Evolutionary conservation across 1,284 basidiomycete genomes (phyloP), one percentile per base, ranked within the genome.

Genomic region (Ustilago tritici): DNA sequence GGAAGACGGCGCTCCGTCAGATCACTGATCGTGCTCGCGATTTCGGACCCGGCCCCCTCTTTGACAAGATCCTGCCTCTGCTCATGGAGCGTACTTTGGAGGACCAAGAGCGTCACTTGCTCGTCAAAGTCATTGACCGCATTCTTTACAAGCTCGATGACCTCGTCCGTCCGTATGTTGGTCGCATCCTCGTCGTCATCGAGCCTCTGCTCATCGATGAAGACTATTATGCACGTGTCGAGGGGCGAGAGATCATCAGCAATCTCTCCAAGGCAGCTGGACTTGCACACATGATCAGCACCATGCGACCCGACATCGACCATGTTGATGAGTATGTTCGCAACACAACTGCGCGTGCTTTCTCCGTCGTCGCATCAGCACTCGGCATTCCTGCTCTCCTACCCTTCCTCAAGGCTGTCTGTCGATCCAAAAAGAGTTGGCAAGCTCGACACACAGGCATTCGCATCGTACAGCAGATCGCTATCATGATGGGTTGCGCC

Each of bases 401-500:
- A 17, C 97, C 97, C 41, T 99, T 99, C 91, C 89, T 99, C 68
- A 96, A 96, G 87, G 97, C 96, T 50, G 95, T 99, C 60, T 99
- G 96, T 88, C 92, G 95, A 66, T 96, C 94, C 65, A 99, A 99
- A 88, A 99, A 99, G 88, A 98, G 95, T 19, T 98, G 97, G 97
- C 97, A 99, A 87, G 97, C 97, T 12, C 92, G 96, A 71, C 97
- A 99, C 87, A 99, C 97, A 2, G 96, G 97, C 88, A 98, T 99
- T 83, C 95, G 95, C 84, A 99, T 99, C 79, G 95, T 99, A 23
- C 97, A 99, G 88, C 97, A 99, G 87, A 99, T 99, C 69, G 95
- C 97, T 23, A 97, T 99, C 86, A 98, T 99, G 95, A 98, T 98
- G 95, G 96, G 97, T 23, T 98, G 96, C 83, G 97, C 96, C n/a